Conservation (phyloP, 106 monocot genomes). For the Platanthera guangdongensis region DNA sequence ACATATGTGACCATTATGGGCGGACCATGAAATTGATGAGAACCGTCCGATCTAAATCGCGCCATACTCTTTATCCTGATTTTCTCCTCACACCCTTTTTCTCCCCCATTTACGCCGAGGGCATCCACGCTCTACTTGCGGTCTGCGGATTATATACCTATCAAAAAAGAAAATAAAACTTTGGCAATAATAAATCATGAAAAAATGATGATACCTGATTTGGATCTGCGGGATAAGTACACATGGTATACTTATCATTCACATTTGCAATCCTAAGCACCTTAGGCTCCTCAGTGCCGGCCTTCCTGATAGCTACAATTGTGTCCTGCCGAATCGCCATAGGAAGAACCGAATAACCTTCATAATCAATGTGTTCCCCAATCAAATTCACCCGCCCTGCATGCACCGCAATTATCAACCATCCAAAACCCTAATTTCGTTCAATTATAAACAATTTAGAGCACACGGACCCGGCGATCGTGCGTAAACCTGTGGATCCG, state of each 20-base stretch:
- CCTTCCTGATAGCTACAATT: conserved; percentile 74
- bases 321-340: conserved; percentile 99
- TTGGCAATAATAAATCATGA: no score
- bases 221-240: conserved; percentile 80
- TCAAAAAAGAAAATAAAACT: no score
- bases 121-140: no score
- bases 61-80: no score
- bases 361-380: conserved; percentile 98
- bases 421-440: not conserved
- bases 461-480: conserved; percentile 65
- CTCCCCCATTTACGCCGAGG: no score
- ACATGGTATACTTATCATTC: conserved; percentile 75
- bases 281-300: conserved; percentile 16
- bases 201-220: conserved; percentile 36
- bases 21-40: no score
- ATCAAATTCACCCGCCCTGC: conserved; percentile 94
- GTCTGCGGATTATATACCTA: no score
- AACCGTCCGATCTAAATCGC: no score
- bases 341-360: conserved; percentile 97
- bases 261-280: conserved; percentile 80
- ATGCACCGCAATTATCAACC: conserved; percentile 1
- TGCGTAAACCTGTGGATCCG: conserved; percentile 61
- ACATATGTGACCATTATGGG: no score
- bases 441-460: not conserved
- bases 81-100: no score